Evolutionary conservation across 179 eudicot species (phyloP).

Genomic region (Beta lomatogona): DNA sequence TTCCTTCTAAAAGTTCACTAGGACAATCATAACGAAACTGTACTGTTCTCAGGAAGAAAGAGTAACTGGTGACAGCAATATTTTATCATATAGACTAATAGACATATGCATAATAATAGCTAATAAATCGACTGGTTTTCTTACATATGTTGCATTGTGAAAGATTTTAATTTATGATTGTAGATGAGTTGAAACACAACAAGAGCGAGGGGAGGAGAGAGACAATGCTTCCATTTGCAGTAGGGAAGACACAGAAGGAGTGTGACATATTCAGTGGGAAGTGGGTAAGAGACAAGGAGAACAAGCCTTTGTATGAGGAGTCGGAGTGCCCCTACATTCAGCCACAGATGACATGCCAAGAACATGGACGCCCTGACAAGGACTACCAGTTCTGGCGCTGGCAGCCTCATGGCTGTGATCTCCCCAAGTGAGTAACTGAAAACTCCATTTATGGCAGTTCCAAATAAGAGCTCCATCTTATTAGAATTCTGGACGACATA

Average conservation of each 20-base stretch:
- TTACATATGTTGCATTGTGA: neutral
- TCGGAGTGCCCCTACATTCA: constrained; percentile 82
- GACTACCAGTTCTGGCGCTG: constrained; percentile 82
- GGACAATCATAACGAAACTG: neutral
- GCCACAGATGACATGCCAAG: constrained; percentile 79
- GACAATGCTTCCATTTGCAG: constrained; percentile 50
- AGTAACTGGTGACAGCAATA: neutral
- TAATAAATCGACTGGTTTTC: neutral
- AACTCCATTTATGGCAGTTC: too few species aligned
- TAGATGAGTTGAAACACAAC: constrained; percentile 2
- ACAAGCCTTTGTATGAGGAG: constrained; percentile 67
- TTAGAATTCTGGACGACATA: neutral
- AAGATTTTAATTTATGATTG: neutral
- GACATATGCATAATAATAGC: neutral
- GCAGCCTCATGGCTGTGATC: constrained; percentile 81
- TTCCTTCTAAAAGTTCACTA: too few species aligned
- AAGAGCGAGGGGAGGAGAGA: constrained; percentile 28
- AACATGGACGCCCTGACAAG: constrained; percentile 80
- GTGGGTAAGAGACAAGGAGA: constrained; percentile 74
- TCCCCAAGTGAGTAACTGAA: constrained; percentile 54
- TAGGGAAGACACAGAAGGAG: constrained; percentile 48
- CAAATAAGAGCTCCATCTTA: too few species aligned
- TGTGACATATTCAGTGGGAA: constrained; percentile 73
- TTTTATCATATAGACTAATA: neutral
- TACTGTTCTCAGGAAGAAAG: neutral